phyloP scores from a whole-genome alignment of 2,329 filamentous ascomycete genomes.

The Oidium heveae region DNA sequence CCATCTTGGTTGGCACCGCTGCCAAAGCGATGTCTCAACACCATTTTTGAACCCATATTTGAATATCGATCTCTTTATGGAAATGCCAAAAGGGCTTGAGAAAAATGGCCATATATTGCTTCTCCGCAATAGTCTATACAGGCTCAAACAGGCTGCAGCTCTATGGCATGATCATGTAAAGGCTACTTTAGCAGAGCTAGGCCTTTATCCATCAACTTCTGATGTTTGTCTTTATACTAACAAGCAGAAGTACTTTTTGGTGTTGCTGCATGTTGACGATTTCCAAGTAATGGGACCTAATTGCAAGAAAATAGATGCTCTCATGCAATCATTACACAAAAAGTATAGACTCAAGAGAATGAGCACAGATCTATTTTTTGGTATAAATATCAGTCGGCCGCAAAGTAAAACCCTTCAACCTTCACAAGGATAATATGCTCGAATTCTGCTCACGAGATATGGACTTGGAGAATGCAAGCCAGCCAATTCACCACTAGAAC shows the following conservation, averaged over 20 bases:
- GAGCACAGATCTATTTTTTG: neutral
- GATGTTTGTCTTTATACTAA: neutral
- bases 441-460: neutral
- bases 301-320: neutral
- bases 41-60: no score
- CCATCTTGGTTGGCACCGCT: neutral
- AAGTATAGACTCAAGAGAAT: neutral
- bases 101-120: neutral
- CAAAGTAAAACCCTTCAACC: neutral
- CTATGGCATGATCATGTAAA: no score
- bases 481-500: neutral
- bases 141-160: neutral
- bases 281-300: neutral
- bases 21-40: neutral
- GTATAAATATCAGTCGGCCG: neutral
- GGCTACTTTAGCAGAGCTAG: no score
- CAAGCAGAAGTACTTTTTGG: neutral
- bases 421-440: neutral
- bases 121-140: neutral
- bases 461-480: neutral
- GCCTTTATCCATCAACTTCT: no score
- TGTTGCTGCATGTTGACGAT: neutral
- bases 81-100: neutral
- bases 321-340: neutral
- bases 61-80: no score